Evolutionary conservation across 345 rosid species (phyloP).

Genomic region (Lepidium sativum): DNA sequence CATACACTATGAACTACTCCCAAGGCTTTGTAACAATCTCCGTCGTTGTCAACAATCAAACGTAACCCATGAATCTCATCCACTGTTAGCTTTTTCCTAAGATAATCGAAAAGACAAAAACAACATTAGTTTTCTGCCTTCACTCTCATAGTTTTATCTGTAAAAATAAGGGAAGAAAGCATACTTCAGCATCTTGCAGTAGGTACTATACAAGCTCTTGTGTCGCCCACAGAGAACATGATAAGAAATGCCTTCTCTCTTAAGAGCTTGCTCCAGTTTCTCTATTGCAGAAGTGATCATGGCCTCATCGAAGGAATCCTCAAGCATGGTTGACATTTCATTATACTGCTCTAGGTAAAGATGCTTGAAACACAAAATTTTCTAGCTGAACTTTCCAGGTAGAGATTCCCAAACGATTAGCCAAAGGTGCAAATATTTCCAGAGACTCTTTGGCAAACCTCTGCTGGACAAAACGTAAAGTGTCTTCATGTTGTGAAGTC

Average conservation of each 20-base stretch:
- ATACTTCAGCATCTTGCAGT: slow-evolving; percentile 87
- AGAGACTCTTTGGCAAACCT: slow-evolving; percentile 91
- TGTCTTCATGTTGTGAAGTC: slow-evolving; percentile 93
- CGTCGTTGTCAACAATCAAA: slow-evolving; percentile 69
- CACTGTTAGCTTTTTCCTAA: slow-evolving; percentile 75
- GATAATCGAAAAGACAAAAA: slow-evolving; percentile 10
- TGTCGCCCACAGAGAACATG: slow-evolving; percentile 71
- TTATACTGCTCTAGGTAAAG: slow-evolving; percentile 67
- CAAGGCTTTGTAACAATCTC: slow-evolving; percentile 75
- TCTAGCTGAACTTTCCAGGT: slow-evolving; percentile 90
- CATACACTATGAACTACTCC: slow-evolving; percentile 64
- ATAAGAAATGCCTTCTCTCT: slow-evolving; percentile 49
- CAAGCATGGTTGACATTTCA: slow-evolving; percentile 59
- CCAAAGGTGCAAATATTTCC: slow-evolving; percentile 86
- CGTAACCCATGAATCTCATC: slow-evolving; percentile 91
- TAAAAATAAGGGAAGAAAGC: slow-evolving; percentile 24
- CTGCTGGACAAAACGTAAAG: slow-evolving; percentile 73
- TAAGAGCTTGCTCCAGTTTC: slow-evolving; percentile 64
- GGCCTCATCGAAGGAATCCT: slow-evolving; percentile 66
- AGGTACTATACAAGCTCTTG: slow-evolving; percentile 89
- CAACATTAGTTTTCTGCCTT: slow-evolving; percentile 2
- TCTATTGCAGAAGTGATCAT: slow-evolving; percentile 58
- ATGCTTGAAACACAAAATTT: slow-evolving; percentile 85
- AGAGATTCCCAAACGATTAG: slow-evolving; percentile 78
- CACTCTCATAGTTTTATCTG: background rate